These are phyloP conservation scores for Fusarium sp. DNA, from an alignment of 2,329 filamentous ascomycete genomes.

Conservation along the genomic window DNA sequence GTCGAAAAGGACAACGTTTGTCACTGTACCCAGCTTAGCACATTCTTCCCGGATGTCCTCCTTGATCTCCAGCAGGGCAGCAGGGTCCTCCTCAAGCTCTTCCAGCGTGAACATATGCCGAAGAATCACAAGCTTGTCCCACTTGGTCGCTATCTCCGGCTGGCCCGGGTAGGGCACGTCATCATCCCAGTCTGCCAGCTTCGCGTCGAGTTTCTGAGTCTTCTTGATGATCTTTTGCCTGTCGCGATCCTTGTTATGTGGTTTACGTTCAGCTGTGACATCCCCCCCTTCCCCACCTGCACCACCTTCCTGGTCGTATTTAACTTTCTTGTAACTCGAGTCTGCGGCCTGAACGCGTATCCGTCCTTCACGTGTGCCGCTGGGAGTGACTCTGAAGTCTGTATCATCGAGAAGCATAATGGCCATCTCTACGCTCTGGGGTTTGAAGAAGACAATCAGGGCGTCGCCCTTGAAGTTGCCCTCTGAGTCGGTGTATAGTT, in stretches of 20 bases:
- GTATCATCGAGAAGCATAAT: slow-evolving; percentile 83
- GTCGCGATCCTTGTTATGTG: slow-evolving; percentile 68
- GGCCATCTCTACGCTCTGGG: slow-evolving; percentile 88
- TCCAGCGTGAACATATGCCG: slow-evolving; percentile 91
- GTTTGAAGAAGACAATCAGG: slow-evolving; percentile 92
- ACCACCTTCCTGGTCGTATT: slow-evolving; percentile 62
- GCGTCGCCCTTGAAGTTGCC: slow-evolving; percentile 94
- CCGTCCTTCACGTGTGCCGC: slow-evolving; percentile 63
- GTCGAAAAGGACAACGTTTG: slow-evolving; percentile 91
- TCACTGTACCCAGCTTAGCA: slow-evolving; percentile 83
- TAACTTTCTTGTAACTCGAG: slow-evolving; percentile 87
- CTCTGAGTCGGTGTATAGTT: slow-evolving; percentile 84
- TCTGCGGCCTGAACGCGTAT: slow-evolving; percentile 89
- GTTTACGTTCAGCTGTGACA: slow-evolving; percentile 49
- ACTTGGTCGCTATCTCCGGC: slow-evolving; percentile 58
- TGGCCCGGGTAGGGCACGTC: slow-evolving; percentile 70
- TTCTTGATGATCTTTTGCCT: slow-evolving; percentile 91
- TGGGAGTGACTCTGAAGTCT: slow-evolving; percentile 73
- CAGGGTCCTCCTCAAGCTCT: slow-evolving; percentile 85
- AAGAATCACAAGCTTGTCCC: slow-evolving; percentile 85
- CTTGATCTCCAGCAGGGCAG: slow-evolving; percentile 87
- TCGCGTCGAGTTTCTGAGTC: slow-evolving; percentile 89
- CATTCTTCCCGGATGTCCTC: slow-evolving; percentile 94
- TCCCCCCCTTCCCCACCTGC: slow-evolving; percentile 30
- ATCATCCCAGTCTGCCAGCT: slow-evolving; percentile 94